These are phyloP conservation scores for Drechslerella stenobrocha DNA, from an alignment of 2,329 filamentous ascomycete species.

Conservation along the genomic window DNA sequence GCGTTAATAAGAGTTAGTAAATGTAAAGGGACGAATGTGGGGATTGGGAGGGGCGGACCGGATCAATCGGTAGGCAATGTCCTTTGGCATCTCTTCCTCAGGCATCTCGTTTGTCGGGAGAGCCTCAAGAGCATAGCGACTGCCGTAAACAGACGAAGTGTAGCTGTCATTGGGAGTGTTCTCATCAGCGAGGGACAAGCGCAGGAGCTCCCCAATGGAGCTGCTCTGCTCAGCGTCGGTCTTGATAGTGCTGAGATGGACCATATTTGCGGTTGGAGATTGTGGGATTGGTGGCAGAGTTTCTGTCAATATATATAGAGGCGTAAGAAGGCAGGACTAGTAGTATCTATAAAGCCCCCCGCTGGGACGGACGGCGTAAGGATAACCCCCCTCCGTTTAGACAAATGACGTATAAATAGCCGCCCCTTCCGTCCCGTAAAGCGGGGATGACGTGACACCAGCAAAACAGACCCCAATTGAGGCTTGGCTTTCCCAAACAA, in stretches of 20 bases:
- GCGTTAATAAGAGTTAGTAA: neutral
- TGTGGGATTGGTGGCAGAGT: neutral
- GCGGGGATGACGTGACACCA: too few relatives aligned
- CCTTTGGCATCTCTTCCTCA: constrained; percentile 83
- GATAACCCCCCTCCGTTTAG: too few relatives aligned
- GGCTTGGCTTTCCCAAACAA: constrained; percentile 29
- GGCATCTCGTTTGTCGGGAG: constrained; percentile 85
- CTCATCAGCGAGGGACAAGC: constrained; percentile 37
- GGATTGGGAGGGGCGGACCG: constrained; percentile 58
- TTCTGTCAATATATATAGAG: too few relatives aligned
- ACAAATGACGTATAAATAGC: too few relatives aligned
- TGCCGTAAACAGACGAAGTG: constrained; percentile 84
- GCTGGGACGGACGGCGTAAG: too few relatives aligned
- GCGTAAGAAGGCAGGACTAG: too few relatives aligned
- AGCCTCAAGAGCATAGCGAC: constrained; percentile 76
- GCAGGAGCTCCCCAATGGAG: constrained; percentile 35
- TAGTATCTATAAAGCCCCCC: too few relatives aligned
- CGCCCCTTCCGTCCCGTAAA: too few relatives aligned
- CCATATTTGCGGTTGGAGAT: too few relatives aligned
- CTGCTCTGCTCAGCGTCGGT: constrained; percentile 35
- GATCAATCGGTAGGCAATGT: constrained; percentile 95
- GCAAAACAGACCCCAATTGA: too few relatives aligned
- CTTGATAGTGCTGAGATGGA: constrained; percentile 18
- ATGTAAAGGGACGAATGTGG: neutral
- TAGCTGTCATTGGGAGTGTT: constrained; percentile 60